These are phyloP conservation scores for Blastobotrys petasosporus DNA, from an alignment of 1,139 yeast genomes.

Conservation along the genomic window DNA sequence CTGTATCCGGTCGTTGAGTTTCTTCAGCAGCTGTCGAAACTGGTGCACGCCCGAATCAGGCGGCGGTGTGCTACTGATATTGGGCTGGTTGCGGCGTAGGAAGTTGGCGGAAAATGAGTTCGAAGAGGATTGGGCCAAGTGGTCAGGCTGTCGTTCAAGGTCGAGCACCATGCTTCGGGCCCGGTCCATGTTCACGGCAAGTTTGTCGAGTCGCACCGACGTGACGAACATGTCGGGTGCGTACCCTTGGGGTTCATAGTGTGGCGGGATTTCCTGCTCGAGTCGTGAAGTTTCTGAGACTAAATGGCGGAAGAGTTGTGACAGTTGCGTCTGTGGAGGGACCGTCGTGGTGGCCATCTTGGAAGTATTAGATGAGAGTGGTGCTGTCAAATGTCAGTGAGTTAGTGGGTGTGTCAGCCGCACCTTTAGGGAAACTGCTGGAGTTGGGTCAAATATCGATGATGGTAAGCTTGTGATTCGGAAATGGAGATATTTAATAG, in stretches of 20 bases:
- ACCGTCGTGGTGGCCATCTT: too few relatives aligned
- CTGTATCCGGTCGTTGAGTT: conserved; percentile 21
- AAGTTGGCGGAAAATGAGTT: not conserved
- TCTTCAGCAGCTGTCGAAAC: conserved; percentile 17
- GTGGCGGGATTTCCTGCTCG: conserved; percentile 1
- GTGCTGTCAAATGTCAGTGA: too few relatives aligned
- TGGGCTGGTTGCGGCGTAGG: not conserved
- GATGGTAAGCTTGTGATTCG: too few relatives aligned
- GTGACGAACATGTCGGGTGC: conserved; percentile 21
- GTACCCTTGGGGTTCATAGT: conserved; percentile 6
- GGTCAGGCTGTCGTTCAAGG: conserved; percentile 13
- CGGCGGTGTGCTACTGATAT: too few relatives aligned
- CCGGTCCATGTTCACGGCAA: conserved; percentile 22
- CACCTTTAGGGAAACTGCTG: too few relatives aligned
- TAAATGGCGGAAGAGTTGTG: conserved; percentile 9
- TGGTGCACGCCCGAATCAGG: not conserved
- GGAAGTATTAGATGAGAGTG: too few relatives aligned
- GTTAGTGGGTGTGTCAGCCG: too few relatives aligned
- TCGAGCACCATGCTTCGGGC: conserved; percentile 23
- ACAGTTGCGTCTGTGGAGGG: conserved; percentile 4
- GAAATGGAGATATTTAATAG: too few relatives aligned
- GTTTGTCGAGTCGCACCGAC: conserved; percentile 21
- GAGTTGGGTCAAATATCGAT: too few relatives aligned
- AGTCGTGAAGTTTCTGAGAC: conserved; percentile 8
- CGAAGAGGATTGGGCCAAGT: conserved; percentile 1